These are phyloP conservation scores for Urostyla sp. DNA, from an alignment of 73 alveolate species.

Conservation along the genomic window DNA sequence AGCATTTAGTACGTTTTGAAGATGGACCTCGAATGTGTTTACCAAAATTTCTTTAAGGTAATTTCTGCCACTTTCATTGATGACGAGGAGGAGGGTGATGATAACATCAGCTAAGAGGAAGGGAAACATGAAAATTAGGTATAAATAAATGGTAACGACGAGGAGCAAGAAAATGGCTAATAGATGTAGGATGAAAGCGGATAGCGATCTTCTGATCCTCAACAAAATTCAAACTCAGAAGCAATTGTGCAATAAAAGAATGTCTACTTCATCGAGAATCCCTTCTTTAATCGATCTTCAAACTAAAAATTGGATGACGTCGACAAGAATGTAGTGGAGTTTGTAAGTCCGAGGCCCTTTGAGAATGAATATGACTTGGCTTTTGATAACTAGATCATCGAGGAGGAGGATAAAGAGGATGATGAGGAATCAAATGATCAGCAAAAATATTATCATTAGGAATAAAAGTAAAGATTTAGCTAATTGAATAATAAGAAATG, in stretches of 20 bases:
- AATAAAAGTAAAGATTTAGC: neutral
- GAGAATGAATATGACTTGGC: constrained; percentile 14
- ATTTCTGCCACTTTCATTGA: constrained; percentile 57
- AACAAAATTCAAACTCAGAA: neutral
- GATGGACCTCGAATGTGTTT: constrained; percentile 50
- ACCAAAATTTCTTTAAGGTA: constrained; percentile 50
- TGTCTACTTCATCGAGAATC: constrained; percentile 32
- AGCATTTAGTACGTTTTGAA: constrained; percentile 47
- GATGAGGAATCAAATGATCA: neutral
- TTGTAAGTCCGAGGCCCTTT: constrained; percentile 42
- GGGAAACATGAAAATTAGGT: neutral
- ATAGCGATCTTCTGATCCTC: neutral
- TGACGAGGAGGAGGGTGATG: constrained; percentile 44
- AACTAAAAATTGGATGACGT: neutral
- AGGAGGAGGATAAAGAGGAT: constrained; percentile 31
- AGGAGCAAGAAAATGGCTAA: neutral
- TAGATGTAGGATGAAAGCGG: no score
- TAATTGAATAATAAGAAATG: constrained; percentile 12
- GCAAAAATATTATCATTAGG: neutral
- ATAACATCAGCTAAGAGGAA: neutral
- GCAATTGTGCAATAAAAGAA: no score
- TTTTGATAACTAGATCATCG: neutral
- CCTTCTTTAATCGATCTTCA: constrained; percentile 4
- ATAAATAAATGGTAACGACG: neutral
- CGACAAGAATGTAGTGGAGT: constrained; percentile 24